Evolutionary conservation across 257 asterid genomes (phyloP), one percentile per base, ranked within the genome.

Genomic region (Apocynum venetum): DNA sequence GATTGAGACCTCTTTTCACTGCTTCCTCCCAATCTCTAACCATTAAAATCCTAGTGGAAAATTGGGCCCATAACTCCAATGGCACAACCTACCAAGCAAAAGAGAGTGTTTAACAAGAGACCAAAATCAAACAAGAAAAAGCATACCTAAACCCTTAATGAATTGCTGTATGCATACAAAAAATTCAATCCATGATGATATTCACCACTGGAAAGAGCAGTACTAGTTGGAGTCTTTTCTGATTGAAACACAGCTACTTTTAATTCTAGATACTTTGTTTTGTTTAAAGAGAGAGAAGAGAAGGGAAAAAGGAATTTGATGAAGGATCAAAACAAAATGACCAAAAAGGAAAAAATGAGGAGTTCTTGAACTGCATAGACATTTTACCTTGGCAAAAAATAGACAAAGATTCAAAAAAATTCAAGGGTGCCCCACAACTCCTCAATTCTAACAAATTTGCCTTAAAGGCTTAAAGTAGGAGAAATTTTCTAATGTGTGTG

Each of bases 41-140:
- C 88, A 86, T 83, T 80, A 78, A 80, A 80, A 74, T 60, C 76
- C 44, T 70, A 82, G 92, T 89, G 92, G 92, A 81, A 47, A 76
- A 69, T 46, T 78, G 94, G 94, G 90, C 90, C 92, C 94, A 87
- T 82, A 68, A 81, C 78, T 60, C 84, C 80, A 86, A 76, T 77
- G 66, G 83, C 85, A 75, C 88, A 78, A 79, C 76, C 76, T 77
- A 80, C 88, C 86, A 86, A 73, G 86, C 89, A 78, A 76, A 83
- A 83, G 84, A 80, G 79, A 77, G 72, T 76, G 67, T 74, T 77
- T 46, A 77, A 74, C 77, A 82, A 82, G 75, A 71, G 82, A 69
- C 76, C 78, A 82, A 78, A 59, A 53, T 52, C 53, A 69, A 19
- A 17, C 73, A n/a, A 69, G 15, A 43, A 51, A 70, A 46, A 52